Base-by-base conservation (phyloP, 2,329 filamentous ascomycete species). In the Arthrobotrys iridis region DNA sequence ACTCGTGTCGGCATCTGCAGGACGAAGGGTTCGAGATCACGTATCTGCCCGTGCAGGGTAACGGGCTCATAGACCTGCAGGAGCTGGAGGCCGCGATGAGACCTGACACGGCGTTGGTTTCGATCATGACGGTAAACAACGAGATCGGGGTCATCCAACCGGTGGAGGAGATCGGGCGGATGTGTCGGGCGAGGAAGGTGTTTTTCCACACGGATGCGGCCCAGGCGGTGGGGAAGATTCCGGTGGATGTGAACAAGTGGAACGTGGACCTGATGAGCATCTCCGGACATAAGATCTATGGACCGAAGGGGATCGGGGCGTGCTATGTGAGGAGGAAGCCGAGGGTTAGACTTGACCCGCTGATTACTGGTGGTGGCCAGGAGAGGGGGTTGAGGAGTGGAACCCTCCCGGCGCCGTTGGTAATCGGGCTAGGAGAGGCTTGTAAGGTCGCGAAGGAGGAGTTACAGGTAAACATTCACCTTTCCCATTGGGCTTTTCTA, bases 81-180 rank as follows among this genome's bases (percentile, higher is more conserved):
- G 88, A 95, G 79, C 87, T 99, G 28, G 91, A 96, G 83, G 91
- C 89, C 20, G 93, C 94, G 22, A 96, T 99, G 77, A 89, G 91
- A 75, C 93, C 93, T 0, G 93, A 98, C 75, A 99, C 95, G 11
- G 90, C 89, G 45, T 85, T 99, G 28, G 93, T 98, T 83, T 97
- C 93, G 81, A 92, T 99, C 83, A 99, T 99, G 95, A 90, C 95
- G 0, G 95, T 99, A 80, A 99, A 99, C 86, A 99, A 99, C 83
- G 95, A 99, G 84, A 98, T 99, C 80, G 95, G 95, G 81, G 95
- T 99, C n/a, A 96, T 99, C 71, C 95, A 99, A 83, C 95, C 95
- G 0, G 84, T 99, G 71, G 91, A 93, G 79, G 89, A 97, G 84
- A 99, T 99, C 81, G 95, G 95, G 80, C 91, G 90, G 83, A 85